phyloP scores from a whole-genome alignment of 2,329 filamentous ascomycete species.

The Knoxdaviesia capensis region DNA sequence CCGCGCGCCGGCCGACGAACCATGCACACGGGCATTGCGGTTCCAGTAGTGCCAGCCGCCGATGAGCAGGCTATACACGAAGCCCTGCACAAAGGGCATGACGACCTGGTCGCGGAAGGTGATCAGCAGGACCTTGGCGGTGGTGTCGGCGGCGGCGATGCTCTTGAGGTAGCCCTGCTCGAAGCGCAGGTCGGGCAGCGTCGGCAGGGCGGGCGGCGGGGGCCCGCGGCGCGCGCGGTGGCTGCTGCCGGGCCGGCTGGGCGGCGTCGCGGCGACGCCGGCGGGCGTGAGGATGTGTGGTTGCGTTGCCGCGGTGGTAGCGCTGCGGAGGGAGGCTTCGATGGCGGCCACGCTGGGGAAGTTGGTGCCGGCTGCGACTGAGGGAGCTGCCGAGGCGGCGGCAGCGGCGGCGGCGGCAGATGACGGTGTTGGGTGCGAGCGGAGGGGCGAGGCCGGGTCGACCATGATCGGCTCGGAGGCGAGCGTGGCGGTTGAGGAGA shows the following conservation, averaged over 20 bases:
- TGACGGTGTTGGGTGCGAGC: too few species aligned
- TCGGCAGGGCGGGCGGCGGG: constrained; percentile 27
- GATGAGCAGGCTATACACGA: constrained; percentile 71
- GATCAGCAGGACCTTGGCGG: constrained; percentile 64
- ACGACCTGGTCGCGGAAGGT: constrained; percentile 80
- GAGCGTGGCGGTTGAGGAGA: too few species aligned
- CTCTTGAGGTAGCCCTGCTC: constrained; percentile 96
- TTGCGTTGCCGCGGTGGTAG: constrained; percentile 11
- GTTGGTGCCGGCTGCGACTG: constrained; percentile 14
- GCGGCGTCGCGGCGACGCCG: too few species aligned
- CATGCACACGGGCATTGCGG: constrained; percentile 52
- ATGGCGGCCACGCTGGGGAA: constrained; percentile 20
- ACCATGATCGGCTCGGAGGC: too few species aligned
- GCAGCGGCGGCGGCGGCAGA: too few species aligned
- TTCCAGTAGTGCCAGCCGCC: constrained; percentile 88
- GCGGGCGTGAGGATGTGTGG: too few species aligned
- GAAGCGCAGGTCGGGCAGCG: constrained; percentile 78
- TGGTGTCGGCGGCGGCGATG: constrained; percentile 59
- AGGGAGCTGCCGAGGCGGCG: too few species aligned
- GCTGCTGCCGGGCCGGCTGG: too few species aligned
- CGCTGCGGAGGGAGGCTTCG: constrained; percentile 24
- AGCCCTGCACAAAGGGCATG: constrained; percentile 71
- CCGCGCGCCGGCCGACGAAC: constrained; percentile 54
- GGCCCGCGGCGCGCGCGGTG: constrained; percentile 12
- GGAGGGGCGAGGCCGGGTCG: too few species aligned